Percentiles rank a stretch among this genome's conserved stretches.
phyloP scores from a whole-genome alignment of 345 rosid species.

The Kernera saxatilis region DNA sequence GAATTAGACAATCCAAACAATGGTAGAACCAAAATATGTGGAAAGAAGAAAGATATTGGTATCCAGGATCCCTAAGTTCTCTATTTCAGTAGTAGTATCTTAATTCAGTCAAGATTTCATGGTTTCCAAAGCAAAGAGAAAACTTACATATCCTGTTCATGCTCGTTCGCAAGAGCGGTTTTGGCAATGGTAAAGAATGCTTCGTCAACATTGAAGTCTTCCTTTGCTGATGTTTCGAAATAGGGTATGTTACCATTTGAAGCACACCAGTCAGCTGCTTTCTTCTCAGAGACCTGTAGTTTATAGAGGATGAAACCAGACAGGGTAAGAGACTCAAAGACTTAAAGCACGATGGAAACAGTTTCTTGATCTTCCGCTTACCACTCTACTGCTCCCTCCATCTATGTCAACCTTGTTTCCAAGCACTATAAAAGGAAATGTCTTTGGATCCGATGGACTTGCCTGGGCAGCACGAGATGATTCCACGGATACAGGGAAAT shows the following conservation, averaged over 20 bases:
- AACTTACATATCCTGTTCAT: conserved; percentile 56
- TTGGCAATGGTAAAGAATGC: conserved; percentile 71
- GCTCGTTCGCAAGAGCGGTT: conserved; percentile 51
- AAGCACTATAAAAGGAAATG: conserved; percentile 80
- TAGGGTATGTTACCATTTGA: conserved; percentile 67
- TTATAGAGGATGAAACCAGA: not conserved
- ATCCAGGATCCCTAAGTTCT: not conserved
- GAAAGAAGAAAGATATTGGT: not conserved
- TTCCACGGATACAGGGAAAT: not conserved
- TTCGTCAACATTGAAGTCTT: conserved; percentile 61
- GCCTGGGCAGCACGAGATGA: conserved; percentile 44
- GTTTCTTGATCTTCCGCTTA: conserved; percentile 30
- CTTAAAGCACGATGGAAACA: not conserved
- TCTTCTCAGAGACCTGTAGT: conserved; percentile 64
- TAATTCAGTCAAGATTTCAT: not conserved
- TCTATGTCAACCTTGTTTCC: conserved; percentile 98
- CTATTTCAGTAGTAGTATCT: not conserved
- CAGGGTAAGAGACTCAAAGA: not conserved
- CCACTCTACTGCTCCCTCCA: conserved; percentile 99
- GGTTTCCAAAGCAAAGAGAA: not conserved
- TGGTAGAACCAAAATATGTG: not conserved
- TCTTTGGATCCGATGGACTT: conserved; percentile 68
- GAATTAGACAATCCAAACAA: not conserved
- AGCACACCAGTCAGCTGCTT: conserved; percentile 77
- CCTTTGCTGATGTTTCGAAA: conserved; percentile 88